Conservation (phyloP, 2,329 filamentous ascomycete genomes). For the Fusarium paranaense region DNA sequence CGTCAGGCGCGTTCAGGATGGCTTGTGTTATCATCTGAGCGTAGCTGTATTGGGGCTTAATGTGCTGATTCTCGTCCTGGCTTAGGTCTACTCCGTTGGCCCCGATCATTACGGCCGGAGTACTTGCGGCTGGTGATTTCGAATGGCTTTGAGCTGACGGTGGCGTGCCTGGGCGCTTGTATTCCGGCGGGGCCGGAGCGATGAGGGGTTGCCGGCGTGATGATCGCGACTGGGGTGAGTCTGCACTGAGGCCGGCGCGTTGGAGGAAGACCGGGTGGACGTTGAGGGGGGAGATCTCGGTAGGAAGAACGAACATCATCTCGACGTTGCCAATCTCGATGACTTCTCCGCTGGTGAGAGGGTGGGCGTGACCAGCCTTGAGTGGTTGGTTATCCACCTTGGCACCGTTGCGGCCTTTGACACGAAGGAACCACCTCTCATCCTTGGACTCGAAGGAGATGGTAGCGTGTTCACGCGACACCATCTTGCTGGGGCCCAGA, state of each 20-base stretch:
- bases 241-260: constrained; percentile 68
- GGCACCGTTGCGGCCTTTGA: constrained; percentile 92
- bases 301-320: constrained; percentile 98
- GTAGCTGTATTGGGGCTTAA: constrained; percentile 97
- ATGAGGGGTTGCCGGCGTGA: constrained; percentile 60
- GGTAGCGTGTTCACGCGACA: constrained; percentile 80
- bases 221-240: constrained; percentile 44
- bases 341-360: constrained; percentile 86
- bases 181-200: constrained; percentile 70
- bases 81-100: constrained; percentile 78
- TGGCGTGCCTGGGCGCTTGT: constrained; percentile 71
- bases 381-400: constrained; percentile 81
- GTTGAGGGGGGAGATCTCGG: constrained; percentile 72
- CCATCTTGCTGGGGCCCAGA: constrained; percentile 84
- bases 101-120: constrained; percentile 52
- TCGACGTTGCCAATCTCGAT: constrained; percentile 93
- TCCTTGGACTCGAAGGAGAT: constrained; percentile 77
- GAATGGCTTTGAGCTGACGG: constrained; percentile 55
- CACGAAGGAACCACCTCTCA: constrained; percentile 83
- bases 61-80: constrained; percentile 84
- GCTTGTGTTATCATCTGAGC: constrained; percentile 97
- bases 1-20: constrained; percentile 86
- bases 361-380: constrained; percentile 73
- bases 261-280: constrained; percentile 78
- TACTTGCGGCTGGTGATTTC: constrained; percentile 51